These are phyloP conservation scores for Coprinopsis strossmayeri DNA, from an alignment of 768 basidiomycete genomes.

Conservation along the genomic window DNA sequence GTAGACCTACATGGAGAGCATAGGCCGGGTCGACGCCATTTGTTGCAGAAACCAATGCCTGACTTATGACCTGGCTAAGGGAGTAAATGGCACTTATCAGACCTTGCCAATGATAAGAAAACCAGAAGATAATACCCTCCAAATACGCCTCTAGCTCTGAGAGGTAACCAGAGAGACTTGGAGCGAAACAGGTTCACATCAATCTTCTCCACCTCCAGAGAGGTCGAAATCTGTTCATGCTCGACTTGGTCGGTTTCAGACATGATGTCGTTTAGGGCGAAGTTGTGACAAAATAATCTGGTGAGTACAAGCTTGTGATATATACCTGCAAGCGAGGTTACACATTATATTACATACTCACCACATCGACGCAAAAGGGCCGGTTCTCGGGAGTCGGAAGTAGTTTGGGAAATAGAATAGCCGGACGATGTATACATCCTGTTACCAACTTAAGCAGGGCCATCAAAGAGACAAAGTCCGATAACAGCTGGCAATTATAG, in stretches of 20 bases:
- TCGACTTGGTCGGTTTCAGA: constrained; percentile 43
- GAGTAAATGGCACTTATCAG: not conserved
- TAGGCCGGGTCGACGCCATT: constrained; percentile 61
- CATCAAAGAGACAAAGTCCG: not conserved
- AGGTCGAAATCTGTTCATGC: constrained; percentile 62
- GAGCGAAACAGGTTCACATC: constrained; percentile 77
- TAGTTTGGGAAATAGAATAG: not conserved
- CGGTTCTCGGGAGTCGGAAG: not conserved
- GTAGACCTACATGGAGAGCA: constrained; percentile 53
- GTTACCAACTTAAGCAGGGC: not conserved
- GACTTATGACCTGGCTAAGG: constrained; percentile 74
- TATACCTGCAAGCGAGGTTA: not conserved
- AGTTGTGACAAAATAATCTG: not conserved
- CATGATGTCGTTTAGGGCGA: not conserved
- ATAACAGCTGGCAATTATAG: no score
- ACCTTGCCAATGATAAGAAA: not conserved
- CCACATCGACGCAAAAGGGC: not conserved
- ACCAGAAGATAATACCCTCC: constrained; percentile 46
- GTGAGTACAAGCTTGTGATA: not conserved
- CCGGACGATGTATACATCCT: not conserved
- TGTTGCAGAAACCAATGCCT: constrained; percentile 77
- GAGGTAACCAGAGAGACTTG: constrained; percentile 62
- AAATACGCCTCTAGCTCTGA: constrained; percentile 65
- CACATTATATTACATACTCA: not conserved
- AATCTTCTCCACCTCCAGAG: constrained; percentile 72